Conservation (phyloP, 371 early-diverging fungal species). For the Mucor indicus region DNA sequence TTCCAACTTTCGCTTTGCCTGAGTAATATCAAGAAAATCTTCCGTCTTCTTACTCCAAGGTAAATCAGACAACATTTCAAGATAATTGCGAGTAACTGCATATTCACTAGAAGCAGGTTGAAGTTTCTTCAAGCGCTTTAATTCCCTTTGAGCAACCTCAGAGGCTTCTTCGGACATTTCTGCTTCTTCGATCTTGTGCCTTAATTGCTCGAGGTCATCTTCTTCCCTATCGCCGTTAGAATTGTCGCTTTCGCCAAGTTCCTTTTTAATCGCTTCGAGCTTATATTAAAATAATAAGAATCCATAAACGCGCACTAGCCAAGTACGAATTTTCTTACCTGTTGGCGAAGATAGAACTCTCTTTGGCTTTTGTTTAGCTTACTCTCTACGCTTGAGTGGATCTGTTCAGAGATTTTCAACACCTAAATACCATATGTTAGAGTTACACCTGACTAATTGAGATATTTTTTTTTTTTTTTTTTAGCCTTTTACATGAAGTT, state of each 20-base stretch:
- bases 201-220: no score
- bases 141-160: no score
- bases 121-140: no score
- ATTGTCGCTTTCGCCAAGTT: constrained; percentile 57
- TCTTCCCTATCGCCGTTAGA: no score
- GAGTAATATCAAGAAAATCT: constrained; percentile 83
- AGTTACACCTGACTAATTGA: background rate
- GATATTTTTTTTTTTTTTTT: no score
- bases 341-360: constrained; percentile 83
- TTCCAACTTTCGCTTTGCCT: constrained; percentile 80
- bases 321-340: constrained; percentile 22
- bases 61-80: constrained; percentile 92
- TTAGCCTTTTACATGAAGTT: constrained; percentile 51
- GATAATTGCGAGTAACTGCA: constrained; percentile 92
- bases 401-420: constrained; percentile 75
- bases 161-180: no score
- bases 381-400: constrained; percentile 75
- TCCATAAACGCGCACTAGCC: background rate
- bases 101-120: constrained; percentile 93
- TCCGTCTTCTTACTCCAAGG: constrained; percentile 88
- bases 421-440: constrained; percentile 33
- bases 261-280: constrained; percentile 81
- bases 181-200: no score
- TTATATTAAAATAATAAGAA: constrained; percentile 19
- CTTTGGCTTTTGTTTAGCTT: constrained; percentile 77